Base-by-base conservation (phyloP, 2,329 filamentous ascomycete species). In the Diaporthe vaccinii region DNA sequence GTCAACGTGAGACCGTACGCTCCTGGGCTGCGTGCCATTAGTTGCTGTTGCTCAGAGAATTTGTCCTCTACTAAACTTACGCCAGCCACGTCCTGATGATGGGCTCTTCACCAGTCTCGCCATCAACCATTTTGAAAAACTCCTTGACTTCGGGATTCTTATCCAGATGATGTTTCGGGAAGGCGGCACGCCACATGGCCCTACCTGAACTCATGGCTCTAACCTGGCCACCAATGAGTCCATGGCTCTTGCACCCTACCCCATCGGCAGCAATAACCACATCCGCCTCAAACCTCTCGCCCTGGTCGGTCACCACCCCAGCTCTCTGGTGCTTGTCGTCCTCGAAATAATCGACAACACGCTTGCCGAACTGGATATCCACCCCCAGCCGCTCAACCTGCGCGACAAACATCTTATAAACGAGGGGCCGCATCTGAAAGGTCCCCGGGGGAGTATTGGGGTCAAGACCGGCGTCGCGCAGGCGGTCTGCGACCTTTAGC, bases 401-500 rank as follows among this genome's bases (percentile, higher is more conserved):
- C 14, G 41, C 61, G 5, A 67, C 12, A 12, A 67, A 67, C 61
- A 67, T 67, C 28, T 67, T 67, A 17, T 67, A 67, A 17, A 67
- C 61, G 10, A 67, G 28, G 3, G 61, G 61, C 10, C 61, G 44
- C 61, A 67, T 67, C 44, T 67, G 61, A n/a, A 67, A 67, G 2
- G 61, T 67, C 22, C 61, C 61, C 9, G 61, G 61, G 28, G 61
- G 61, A 1, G 61, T 67, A 2, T 51, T 12, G 4, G 61, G 61
- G 73, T 84, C 82, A 73, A 84, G 79, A 9, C 82, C 83, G 0
- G 78, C 79, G 28, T 80, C 80, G 9, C 82, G 84, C 72, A 90
- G 82, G 59, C 88, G 85, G 74, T 89, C 88, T 6, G 87, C 83
- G 1, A 89, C 88, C 76, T 85, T 86, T 75, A 86, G 82, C 3